Conservation (phyloP, 208 protist species). For the Balamuthia mandrillaris region DNA sequence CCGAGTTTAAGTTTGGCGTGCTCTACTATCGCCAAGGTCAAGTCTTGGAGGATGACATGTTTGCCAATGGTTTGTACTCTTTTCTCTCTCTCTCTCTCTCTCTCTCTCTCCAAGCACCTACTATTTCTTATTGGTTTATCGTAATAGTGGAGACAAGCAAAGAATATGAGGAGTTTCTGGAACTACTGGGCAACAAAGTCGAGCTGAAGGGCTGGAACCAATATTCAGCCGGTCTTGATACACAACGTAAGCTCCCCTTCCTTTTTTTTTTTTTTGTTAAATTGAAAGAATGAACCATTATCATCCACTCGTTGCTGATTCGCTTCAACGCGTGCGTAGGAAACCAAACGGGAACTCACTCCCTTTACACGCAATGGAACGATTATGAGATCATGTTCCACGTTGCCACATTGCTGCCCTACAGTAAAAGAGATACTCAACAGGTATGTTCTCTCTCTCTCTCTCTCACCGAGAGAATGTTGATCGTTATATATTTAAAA, state of each 20-base stretch:
- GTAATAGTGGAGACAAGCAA: neutral
- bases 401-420: constrained; percentile 51
- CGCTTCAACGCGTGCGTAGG: too few species aligned
- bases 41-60: constrained; percentile 46
- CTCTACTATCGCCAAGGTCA: constrained; percentile 51
- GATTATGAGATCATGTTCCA: constrained; percentile 60
- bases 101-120: too few species aligned
- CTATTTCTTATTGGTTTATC: too few species aligned
- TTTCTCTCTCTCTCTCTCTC: too few species aligned
- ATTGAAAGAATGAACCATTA: too few species aligned
- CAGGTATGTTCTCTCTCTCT: too few species aligned
- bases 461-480: too few species aligned
- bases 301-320: too few species aligned
- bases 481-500: too few species aligned
- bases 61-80: constrained; percentile 22
- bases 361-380: constrained; percentile 42
- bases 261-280: too few species aligned
- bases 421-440: constrained; percentile 37
- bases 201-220: constrained; percentile 30
- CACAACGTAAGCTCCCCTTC: neutral
- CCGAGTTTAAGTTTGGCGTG: constrained; percentile 58
- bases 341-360: constrained; percentile 45
- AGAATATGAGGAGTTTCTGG: constrained; percentile 53
- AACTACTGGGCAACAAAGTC: constrained; percentile 45
- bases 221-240: constrained; percentile 39